Evolutionary conservation across 805 yeast genomes (phyloP), one percentile per base, ranked within the genome.

Genomic region (Ogataea nonfermentans): DNA sequence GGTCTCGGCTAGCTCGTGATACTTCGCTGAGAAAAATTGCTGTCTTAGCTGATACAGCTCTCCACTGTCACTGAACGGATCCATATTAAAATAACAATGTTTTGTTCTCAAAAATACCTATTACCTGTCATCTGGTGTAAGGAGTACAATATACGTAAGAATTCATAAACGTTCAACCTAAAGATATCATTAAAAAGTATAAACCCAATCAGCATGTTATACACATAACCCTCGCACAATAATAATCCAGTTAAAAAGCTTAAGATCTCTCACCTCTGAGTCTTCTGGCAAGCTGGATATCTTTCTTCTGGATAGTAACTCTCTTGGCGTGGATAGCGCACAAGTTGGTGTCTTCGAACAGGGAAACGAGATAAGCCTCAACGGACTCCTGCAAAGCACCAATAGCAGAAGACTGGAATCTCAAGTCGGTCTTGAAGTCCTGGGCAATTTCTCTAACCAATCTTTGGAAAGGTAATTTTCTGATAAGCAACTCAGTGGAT

Each of bases 251-350:
- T 16, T 32, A 39, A 33, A 27, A 28, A 24, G 19, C 42, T 64
- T 79, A 85, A 56, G 91, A 78, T 82, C 93, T 83, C 76, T 85
- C 95, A 71, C 97, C 98, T 74, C 97, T 84, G 67, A 91, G 81
- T 77, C 98, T 85, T 76, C 97, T 85, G 55, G 98, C 99, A 66
- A 91, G 78, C 66, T 90, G 96, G 67, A 91, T 87, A 70, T 91
- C 99, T 74, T 90, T 90, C 87, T 89, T 91, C 78, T 88, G 96
- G 63, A 91, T 88, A 52, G 99, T 91, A 57, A 91, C 98, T 74
- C 99, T 84, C 82, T 93, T 91, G 62, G 98, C 99, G 72, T 91
- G 99, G 57, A 89, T 87, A 52, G 98, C 97, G 74, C 97, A 93
- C 76, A 91, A 79, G 77, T 90, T 91, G 54, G 98, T 93, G 70